phyloP scores from a whole-genome alignment of 495 filamentous ascomycete species.

The Aspergillus sparsus region DNA sequence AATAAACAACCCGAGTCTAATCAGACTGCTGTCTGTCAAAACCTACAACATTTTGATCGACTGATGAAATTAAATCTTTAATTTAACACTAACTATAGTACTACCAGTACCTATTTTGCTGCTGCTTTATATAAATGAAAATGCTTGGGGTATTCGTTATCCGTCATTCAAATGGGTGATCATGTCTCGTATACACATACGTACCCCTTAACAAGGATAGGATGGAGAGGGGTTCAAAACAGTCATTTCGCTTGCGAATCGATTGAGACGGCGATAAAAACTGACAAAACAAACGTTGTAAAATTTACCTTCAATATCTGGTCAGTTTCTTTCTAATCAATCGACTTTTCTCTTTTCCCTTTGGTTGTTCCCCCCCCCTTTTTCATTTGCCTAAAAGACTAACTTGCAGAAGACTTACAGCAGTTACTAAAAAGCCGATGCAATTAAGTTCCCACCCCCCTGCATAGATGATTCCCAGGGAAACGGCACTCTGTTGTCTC shows the following conservation, averaged over 20 bases:
- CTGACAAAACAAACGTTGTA: conserved; percentile 32
- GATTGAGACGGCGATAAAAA: conserved; percentile 35
- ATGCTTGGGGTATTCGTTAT: not conserved
- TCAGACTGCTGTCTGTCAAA: not conserved
- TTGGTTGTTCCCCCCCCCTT: not conserved
- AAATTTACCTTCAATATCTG: conserved; percentile 22
- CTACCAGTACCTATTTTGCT: not conserved
- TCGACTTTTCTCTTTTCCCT: not conserved
- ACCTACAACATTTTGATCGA: conserved; percentile 4
- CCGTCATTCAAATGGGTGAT: not conserved
- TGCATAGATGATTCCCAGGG: conserved; percentile 61
- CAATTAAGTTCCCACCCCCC: conserved; percentile 70
- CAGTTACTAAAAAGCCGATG: conserved; percentile 50
- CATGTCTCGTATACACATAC: not conserved
- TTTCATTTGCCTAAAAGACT: not conserved
- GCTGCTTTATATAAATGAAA: not conserved
- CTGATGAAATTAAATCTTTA: conserved; percentile 1
- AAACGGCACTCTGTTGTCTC: conserved; percentile 67
- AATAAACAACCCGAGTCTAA: not conserved
- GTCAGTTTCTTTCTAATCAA: conserved; percentile 9
- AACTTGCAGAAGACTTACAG: conserved; percentile 43
- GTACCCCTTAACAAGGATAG: not conserved
- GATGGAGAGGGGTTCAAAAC: not conserved
- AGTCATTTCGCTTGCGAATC: conserved; percentile 12
- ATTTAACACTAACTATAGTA: not conserved